phyloP scores from a whole-genome alignment of 257 asterid species.

The Gentiana macrophylla region DNA sequence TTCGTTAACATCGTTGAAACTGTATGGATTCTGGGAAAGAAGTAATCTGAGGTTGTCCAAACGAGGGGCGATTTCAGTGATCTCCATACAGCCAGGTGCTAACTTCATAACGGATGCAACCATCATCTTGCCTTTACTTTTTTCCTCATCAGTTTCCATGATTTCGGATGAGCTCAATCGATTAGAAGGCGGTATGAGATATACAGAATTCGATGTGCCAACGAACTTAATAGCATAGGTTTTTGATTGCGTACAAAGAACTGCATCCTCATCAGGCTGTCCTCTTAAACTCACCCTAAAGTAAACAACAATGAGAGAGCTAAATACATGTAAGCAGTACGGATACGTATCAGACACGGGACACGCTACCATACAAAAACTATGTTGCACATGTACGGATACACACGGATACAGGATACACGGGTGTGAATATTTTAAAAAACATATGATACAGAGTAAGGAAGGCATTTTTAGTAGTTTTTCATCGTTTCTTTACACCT shows the following conservation, averaged over 20 bases:
- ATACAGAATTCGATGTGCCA: slow-evolving; percentile 82
- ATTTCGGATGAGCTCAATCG: slow-evolving; percentile 13
- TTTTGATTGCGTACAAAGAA: slow-evolving; percentile 73
- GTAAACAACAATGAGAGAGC: slow-evolving; percentile 4
- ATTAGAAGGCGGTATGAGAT: slow-evolving; percentile 66
- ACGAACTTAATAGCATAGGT: slow-evolving; percentile 86
- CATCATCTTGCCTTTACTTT: slow-evolving; percentile 21
- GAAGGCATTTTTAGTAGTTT: no score
- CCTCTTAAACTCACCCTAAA: slow-evolving; percentile 84
- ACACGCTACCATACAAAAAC: no score
- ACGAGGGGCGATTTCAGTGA: slow-evolving; percentile 81
- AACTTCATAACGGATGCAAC: slow-evolving; percentile 64
- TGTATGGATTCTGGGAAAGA: slow-evolving; percentile 66
- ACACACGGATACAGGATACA: no score
- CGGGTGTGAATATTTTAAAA: no score
- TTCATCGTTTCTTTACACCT: no score
- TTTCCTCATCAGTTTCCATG: slow-evolving; percentile 16
- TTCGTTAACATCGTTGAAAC: slow-evolving; percentile 41
- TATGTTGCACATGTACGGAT: no score
- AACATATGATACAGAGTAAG: no score
- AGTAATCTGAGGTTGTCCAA: slow-evolving; percentile 69
- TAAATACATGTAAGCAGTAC: not conserved
- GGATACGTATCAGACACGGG: no score
- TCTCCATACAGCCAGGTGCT: slow-evolving; percentile 77
- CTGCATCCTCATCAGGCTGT: slow-evolving; percentile 86